These are phyloP conservation scores for Tetracladium maxilliforme DNA, from an alignment of 2,329 filamentous ascomycete species.

Conservation along the genomic window DNA sequence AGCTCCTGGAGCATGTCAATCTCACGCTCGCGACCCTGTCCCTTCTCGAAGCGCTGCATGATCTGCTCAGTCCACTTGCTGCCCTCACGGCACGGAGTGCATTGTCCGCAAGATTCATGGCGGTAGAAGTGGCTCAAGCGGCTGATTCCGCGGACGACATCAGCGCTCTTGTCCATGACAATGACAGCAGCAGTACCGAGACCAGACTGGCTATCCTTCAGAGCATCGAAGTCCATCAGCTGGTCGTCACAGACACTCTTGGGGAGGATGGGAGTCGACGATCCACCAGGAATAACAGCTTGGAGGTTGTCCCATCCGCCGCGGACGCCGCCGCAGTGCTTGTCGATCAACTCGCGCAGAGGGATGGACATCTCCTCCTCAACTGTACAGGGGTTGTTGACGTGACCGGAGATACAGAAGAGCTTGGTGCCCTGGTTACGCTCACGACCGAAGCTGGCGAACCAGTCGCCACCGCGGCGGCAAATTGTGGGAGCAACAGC, in stretches of 20 bases:
- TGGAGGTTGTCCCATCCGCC: constrained; percentile 97
- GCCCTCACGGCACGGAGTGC: constrained; percentile 97
- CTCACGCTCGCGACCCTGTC: constrained; percentile 75
- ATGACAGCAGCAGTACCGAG: constrained; percentile 95
- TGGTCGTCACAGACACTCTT: constrained; percentile 85
- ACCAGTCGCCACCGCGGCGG: constrained; percentile 85
- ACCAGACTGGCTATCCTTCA: constrained; percentile 96
- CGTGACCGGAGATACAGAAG: constrained; percentile 94
- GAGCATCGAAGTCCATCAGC: constrained; percentile 95
- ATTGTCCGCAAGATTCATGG: constrained; percentile 96
- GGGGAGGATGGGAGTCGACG: constrained; percentile 89
- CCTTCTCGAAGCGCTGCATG: constrained; percentile 91
- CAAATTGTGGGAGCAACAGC: constrained; percentile 93
- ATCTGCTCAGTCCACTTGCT: constrained; percentile 99
- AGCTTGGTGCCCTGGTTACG: constrained; percentile 96
- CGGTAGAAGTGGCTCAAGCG: constrained; percentile 94
- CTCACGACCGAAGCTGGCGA: constrained; percentile 85
- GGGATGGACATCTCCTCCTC: constrained; percentile 99
- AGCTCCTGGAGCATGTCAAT: constrained; percentile 99
- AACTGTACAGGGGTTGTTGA: constrained; percentile 96
- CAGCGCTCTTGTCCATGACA: constrained; percentile 97
- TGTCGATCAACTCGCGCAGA: constrained; percentile 89
- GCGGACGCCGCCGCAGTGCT: constrained; percentile 91
- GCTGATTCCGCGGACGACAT: constrained; percentile 87
- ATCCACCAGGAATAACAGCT: constrained; percentile 90